These are phyloP conservation scores for Castanea mollissima DNA, from an alignment of 306 rosid species.

Conservation along the genomic window DNA sequence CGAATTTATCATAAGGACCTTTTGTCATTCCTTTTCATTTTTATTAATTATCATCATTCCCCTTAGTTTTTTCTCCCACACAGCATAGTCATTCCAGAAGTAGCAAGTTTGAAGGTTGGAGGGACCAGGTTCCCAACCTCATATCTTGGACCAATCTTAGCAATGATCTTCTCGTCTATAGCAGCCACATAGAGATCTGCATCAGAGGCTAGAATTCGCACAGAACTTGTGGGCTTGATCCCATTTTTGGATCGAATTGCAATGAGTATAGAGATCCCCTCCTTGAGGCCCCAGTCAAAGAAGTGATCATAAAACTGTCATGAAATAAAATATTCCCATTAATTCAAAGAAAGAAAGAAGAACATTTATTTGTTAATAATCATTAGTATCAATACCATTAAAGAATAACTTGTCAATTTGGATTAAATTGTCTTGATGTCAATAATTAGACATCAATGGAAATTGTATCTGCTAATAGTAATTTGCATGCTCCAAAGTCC, in stretches of 20 bases:
- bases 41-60: neutral
- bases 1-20: neutral
- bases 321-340: neutral
- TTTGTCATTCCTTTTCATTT: neutral
- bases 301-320: constrained; percentile 47
- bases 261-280: constrained; percentile 11
- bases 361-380: neutral
- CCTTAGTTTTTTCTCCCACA: constrained; percentile 30
- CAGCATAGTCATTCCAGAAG: constrained; percentile 30
- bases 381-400: neutral
- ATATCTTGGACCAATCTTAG: constrained; percentile 32
- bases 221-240: constrained; percentile 21
- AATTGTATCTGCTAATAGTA: no score
- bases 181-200: constrained; percentile 32
- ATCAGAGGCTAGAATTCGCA: constrained; percentile 33
- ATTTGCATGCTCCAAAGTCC: no score
- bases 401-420: neutral
- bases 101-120: constrained; percentile 17
- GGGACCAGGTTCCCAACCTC: constrained; percentile 29
- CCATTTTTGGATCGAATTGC: constrained; percentile 34
- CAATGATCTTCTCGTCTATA: constrained; percentile 31
- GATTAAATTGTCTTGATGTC: neutral
- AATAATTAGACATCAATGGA: no score
- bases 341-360: neutral
- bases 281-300: constrained; percentile 32